A percentile compares a stretch with the other conserved stretches of the same genome.
Conservation (phyloP, 2,329 filamentous ascomycete genomes). For the Elsinoe necatrix region DNA sequence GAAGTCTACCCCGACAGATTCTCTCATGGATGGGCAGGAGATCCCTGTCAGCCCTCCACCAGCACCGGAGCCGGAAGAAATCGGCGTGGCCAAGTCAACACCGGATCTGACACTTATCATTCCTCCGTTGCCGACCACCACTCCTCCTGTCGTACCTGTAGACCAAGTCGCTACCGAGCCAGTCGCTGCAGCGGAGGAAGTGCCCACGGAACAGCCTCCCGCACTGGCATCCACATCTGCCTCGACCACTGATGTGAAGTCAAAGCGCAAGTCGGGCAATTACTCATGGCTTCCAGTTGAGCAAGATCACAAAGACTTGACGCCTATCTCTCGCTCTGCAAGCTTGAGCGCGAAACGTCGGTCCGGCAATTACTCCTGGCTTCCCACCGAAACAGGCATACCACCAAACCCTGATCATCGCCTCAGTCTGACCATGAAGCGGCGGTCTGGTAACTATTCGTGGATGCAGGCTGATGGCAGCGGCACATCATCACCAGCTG, state of each 20-base stretch:
- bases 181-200: background rate
- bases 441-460: background rate
- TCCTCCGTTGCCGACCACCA: background rate
- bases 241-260: background rate
- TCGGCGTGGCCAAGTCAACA: slow-evolving; percentile 1
- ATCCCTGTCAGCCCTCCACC: background rate
- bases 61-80: background rate
- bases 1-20: slow-evolving; percentile 13
- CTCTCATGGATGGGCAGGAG: slow-evolving; percentile 13
- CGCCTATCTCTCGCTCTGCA: slow-evolving; percentile 3
- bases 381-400: background rate
- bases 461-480: background rate
- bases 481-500: background rate
- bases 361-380: slow-evolving; percentile 3
- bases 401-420: background rate
- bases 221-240: background rate
- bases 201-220: background rate
- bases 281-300: slow-evolving; percentile 7
- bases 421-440: background rate
- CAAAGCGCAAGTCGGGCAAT: slow-evolving; percentile 5
- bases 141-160: background rate
- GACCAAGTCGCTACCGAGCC: background rate
- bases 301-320: slow-evolving; percentile 3
- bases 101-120: slow-evolving; percentile 3
- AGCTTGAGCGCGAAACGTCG: background rate